Base-by-base conservation (phyloP, 108 stramenopile genomes). In the Seminavis robusta region DNA sequence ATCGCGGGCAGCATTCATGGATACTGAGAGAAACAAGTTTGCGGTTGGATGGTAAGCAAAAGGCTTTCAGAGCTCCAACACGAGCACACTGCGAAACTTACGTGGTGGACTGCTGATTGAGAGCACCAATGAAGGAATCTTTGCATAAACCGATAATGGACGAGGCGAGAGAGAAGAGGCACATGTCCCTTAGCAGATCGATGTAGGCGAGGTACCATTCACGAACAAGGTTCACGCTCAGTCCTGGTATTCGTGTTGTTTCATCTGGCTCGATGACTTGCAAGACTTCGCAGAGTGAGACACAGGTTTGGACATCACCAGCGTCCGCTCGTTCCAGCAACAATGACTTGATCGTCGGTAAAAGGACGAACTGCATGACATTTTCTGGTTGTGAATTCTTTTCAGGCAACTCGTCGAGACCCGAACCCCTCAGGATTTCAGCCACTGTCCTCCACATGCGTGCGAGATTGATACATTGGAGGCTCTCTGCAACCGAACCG, bases 121-220 rank as follows among this genome's bases (percentile, higher is more conserved):
- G 71, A 13, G 84, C 80, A 8, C 70, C 72, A 17, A 92, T 70
- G 26, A 84, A 78, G 19, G 77, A 73, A 51, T 92, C 91, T 2
- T 58, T 58, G 69, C 83, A 92, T 31, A 69, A 74, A 33, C 79
- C 51, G 43, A 92, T 88, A 11, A 92, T 58, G 63, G 57, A 67
- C 0, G 84, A 63, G 16, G 87, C 84, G 33, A 82, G 80, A 9
- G 79, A 70, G 50, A 88, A 92, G 1, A 92, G 73, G 45, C 87
- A 88, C 86, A 88, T 86, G 59, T 83, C 84, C 26, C 86, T 78
- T 30, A 92, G 59, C 1, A 92, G 58, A 47, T 92, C 91, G 36
- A 92, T 87, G 45, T 92, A 92, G 0, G 76, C 74, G 6, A 92
- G 62, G 57, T 92, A 92, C 91, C 91, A 92, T 61, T 92, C 86